Base-by-base conservation (phyloP, 176 grass and related monocot genomes). In the Aegilops speltoides region DNA sequence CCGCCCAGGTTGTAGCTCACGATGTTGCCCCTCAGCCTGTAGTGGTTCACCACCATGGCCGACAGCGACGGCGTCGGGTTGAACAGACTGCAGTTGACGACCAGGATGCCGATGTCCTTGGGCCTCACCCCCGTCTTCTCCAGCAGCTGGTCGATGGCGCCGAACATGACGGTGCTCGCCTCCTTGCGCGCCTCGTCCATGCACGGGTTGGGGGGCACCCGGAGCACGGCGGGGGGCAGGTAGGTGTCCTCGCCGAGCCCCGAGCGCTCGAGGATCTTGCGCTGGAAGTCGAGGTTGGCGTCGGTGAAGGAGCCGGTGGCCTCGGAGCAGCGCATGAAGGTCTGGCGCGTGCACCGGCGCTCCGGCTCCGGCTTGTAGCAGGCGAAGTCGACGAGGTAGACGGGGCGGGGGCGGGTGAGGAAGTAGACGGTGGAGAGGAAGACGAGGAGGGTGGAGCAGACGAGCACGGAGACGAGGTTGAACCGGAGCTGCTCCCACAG, bases 21-120 rank as follows among this genome's bases (percentile, higher is more conserved):
- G 0, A 98, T 67, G 56, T 98, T 98, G 6, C 96, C 96, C n/a
- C 96, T 81, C 40, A 95, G 87, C 89, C 84, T 95, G 93, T 98
- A 98, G 11, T 95, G 96, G 86, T 98, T 98, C 52, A 98, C 93
- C 31, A 98, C 91, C 96, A 98, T 98, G 67, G 96, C 93, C 2
- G 96, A 98, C 45, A 98, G 90, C 25, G 96, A 98, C 38, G 96
- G 96, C 17, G 96, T 98, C 1, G 96, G 96, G 81, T 95, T 98
- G 89, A 98, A 98, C 31, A 98, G 71, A 90, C 96, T 98, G 86
- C 96, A 98, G 48, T 98, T 98, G 41, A 98, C 93, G 16, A 98
- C 89, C 2, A 98, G 89, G 79, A 98, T 66, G 19, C 93, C 96
- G 57, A 95, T 95, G 83, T 98, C 96, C 88, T 98, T 98, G 25